Evolutionary conservation across 2,329 filamentous ascomycete species (phyloP).

Genomic region (Diatrype stigma): DNA sequence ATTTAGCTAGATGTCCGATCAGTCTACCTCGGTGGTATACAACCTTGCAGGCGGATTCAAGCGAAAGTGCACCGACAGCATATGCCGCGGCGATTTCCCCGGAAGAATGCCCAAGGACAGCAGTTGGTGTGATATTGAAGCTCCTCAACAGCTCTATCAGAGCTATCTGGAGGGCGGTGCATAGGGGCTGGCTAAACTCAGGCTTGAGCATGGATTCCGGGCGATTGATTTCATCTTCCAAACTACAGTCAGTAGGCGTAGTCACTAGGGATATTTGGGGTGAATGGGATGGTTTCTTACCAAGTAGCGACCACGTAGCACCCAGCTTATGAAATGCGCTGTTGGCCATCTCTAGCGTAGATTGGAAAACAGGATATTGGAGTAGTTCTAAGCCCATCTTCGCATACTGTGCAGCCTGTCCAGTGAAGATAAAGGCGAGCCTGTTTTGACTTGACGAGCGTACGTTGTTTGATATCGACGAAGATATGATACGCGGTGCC

Average conservation of each 20-base stretch:
- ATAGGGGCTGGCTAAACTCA: slow-evolving; percentile 17
- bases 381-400: slow-evolving; percentile 16
- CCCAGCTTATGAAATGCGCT: slow-evolving; percentile 3
- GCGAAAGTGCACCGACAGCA: slow-evolving; percentile 1
- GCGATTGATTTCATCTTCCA: neutral
- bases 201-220: slow-evolving; percentile 11
- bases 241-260: neutral
- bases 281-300: neutral
- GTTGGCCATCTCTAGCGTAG: slow-evolving; percentile 3
- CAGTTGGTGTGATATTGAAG: slow-evolving; percentile 11
- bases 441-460: neutral
- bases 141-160: slow-evolving; percentile 23
- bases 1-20: too few species aligned
- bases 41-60: neutral
- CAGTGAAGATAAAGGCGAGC: slow-evolving; percentile 22
- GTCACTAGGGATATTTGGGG: neutral
- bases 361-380: slow-evolving; percentile 10
- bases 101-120: slow-evolving; percentile 25
- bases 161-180: slow-evolving; percentile 24
- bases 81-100: slow-evolving; percentile 31
- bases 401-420: slow-evolving; percentile 18
- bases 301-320: slow-evolving; percentile 7
- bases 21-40: neutral
- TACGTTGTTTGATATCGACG: neutral
- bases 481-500: neutral